Percentiles rank a stretch among this genome's conserved stretches.
These are phyloP conservation scores for Phytophthora tubulina DNA, from an alignment of 352 stramenopile species.

Conservation along the genomic window DNA sequence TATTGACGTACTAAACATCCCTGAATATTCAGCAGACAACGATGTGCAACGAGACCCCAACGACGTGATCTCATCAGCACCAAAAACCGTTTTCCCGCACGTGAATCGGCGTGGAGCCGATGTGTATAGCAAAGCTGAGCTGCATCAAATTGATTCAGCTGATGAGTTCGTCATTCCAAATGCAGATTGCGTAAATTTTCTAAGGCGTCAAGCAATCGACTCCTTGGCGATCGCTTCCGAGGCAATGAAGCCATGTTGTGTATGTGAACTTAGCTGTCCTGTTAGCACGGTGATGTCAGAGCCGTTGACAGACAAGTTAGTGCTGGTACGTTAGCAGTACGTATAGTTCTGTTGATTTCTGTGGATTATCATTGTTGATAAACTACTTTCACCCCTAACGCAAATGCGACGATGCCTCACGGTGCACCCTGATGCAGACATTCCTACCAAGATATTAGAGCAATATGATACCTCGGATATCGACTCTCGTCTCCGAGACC, in stretches of 20 bases:
- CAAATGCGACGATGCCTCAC: background rate
- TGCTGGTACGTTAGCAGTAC: background rate
- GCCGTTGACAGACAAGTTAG: background rate
- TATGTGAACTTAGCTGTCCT: background rate
- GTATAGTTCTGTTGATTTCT: background rate
- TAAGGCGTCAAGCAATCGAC: background rate
- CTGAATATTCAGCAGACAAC: no score
- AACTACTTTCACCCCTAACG: background rate
- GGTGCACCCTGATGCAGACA: background rate
- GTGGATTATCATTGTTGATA: no score
- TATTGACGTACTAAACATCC: no score
- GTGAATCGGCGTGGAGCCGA: background rate
- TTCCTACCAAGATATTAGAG: background rate
- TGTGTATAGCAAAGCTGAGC: background rate
- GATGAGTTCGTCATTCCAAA: background rate
- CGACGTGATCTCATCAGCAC: background rate
- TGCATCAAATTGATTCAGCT: background rate
- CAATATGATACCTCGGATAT: background rate
- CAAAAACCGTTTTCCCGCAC: no score
- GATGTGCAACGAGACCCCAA: no score
- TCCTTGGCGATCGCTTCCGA: background rate
- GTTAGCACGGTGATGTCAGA: background rate
- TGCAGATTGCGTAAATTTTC: background rate
- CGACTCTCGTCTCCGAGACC: background rate
- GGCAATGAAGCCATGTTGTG: background rate